phyloP scores from a whole-genome alignment of 2,329 filamentous ascomycete species.

The Aspergillus quadricinctus region DNA sequence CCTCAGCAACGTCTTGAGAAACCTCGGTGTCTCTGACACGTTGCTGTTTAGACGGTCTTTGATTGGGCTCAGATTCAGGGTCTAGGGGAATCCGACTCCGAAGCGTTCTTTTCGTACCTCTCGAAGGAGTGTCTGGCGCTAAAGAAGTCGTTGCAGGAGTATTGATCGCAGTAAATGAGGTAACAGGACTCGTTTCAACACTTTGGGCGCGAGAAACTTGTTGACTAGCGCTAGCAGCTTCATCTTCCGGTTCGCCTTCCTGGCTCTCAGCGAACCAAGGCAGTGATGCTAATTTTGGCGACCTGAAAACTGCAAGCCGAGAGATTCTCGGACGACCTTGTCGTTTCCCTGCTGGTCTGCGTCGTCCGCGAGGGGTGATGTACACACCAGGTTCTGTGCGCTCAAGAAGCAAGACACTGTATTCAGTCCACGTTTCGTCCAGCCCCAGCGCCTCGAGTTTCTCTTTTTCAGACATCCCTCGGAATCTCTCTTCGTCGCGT shows the following conservation, averaged over 20 bases:
- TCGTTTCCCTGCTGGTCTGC: constrained; percentile 33
- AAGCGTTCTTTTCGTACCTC: constrained; percentile 10
- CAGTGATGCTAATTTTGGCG: constrained; percentile 26
- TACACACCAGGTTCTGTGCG: constrained; percentile 38
- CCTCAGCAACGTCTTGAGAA: background rate
- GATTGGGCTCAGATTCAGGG: background rate
- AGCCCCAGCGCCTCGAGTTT: constrained; percentile 36
- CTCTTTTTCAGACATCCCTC: constrained; percentile 35
- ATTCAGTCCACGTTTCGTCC: constrained; percentile 41
- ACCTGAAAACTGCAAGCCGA: constrained; percentile 39
- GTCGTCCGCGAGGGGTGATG: constrained; percentile 36
- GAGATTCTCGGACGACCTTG: constrained; percentile 37
- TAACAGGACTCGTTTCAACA: background rate
- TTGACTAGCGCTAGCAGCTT: constrained; percentile 4
- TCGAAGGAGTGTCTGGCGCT: background rate
- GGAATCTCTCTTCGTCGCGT: constrained; percentile 15
- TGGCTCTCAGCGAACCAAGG: constrained; percentile 32
- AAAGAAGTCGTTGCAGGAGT: background rate
- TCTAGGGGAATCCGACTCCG: constrained; percentile 2
- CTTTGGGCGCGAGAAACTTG: background rate
- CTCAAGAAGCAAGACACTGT: constrained; percentile 34
- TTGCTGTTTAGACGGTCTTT: constrained; percentile 14
- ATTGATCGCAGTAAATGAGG: background rate
- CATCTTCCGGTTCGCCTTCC: background rate
- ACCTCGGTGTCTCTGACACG: constrained; percentile 10